phyloP scores from a whole-genome alignment of 2,329 filamentous ascomycete species.

The Cladosporium sp. region DNA sequence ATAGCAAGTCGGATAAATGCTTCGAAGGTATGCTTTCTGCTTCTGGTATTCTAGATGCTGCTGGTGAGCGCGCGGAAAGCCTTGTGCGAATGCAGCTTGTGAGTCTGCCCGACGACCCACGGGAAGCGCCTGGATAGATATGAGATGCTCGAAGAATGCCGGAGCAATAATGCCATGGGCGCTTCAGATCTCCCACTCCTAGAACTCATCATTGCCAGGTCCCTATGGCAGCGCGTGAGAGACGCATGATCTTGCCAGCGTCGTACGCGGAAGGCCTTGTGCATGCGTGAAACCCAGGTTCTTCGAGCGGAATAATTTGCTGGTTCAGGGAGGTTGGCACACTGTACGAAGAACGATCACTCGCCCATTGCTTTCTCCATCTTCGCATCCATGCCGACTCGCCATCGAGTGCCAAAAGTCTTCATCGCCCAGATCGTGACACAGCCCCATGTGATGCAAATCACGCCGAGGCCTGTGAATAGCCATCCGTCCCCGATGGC shows the following conservation, averaged over 20 bases:
- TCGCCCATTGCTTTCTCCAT: constrained; percentile 33
- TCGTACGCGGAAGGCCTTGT: background rate
- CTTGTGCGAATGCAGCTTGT: background rate
- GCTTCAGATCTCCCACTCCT: background rate
- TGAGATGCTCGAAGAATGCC: background rate
- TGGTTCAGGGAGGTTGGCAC: background rate
- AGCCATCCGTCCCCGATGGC: constrained; percentile 76
- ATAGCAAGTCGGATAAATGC: background rate
- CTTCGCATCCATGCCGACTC: constrained; percentile 33
- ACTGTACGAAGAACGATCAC: constrained; percentile 8
- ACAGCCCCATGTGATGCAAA: constrained; percentile 31
- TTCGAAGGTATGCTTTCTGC: background rate
- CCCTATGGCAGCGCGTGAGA: background rate
- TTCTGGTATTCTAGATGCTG: background rate
- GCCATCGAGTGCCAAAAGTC: constrained; percentile 35
- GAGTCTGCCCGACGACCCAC: background rate
- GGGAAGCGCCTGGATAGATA: background rate
- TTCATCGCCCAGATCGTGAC: constrained; percentile 38
- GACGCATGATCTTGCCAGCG: background rate
- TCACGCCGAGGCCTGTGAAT: constrained; percentile 57
- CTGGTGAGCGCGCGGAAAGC: background rate
- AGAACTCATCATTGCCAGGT: background rate
- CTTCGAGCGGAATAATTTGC: background rate
- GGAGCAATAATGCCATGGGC: background rate
- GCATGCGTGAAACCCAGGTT: background rate